Evolutionary conservation across 2,329 filamentous ascomycete species (phyloP), one percentile per base, ranked within the genome.

Genomic region (Cordyceps cateniannulata): DNA sequence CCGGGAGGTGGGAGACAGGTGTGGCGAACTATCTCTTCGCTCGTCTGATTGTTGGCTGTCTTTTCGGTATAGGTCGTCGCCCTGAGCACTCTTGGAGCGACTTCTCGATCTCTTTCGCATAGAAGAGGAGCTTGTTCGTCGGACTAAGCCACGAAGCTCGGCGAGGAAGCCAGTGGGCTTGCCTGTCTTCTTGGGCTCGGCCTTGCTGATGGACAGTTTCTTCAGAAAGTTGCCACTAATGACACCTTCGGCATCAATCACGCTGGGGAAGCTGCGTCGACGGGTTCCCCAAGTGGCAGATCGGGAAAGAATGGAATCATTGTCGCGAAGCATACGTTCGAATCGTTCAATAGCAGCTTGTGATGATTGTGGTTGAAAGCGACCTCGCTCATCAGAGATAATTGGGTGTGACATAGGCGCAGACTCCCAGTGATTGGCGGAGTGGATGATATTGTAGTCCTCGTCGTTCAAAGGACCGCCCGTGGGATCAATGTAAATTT

Each of bases 281-380:
- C 84, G 81, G 1, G 88, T 91, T 18, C 88, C 88, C 79, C 88
- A 86, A 0, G 88, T 91, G 20, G 87, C 87, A 16, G 85, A 81
- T 63, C 83, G 77, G 2, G 85, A 88, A 10, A 85, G 71, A 12
- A 86, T 76, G 0, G 85, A 87, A 29, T 79, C 80, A 52, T 77
- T 85, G 63, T 85, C 82, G 22, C 76, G 76, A 59, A 75, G 80
- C 75, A 82, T 76, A 12, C 73, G 74, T 64, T 83, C 74, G 59
- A 81, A 85, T 44, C 67, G 75, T 48, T 76, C 75, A 22, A 86
- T 85, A 10, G 83, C 83, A 18, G 74, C 81, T 48, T 82, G 76
- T 1, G 83, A 80, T 1, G 78, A 76, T 57, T 77, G 71, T 1
- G 81, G 82, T 63, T 85, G 82, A 50, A 74, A 67, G 22, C 69